Conservation (phyloP, 1,139 yeast species). For the Suhomyces bolitotheri region DNA sequence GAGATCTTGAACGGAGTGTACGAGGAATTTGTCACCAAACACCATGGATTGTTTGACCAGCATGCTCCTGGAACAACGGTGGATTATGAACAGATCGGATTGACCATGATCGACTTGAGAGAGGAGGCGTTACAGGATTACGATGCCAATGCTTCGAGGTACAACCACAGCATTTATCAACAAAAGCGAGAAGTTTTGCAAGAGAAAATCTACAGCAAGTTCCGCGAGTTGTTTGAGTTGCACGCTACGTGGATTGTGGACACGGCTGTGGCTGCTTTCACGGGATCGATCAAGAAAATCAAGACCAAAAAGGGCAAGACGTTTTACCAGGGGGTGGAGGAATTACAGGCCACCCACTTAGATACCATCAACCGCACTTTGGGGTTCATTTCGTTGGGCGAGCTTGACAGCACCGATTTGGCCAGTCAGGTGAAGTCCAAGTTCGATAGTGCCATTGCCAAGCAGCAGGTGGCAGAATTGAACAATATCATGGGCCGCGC, state of each 20-base stretch:
- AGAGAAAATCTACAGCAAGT: slow-evolving; percentile 45
- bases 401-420: slow-evolving; percentile 13
- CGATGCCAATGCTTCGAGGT: slow-evolving; percentile 73
- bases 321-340: slow-evolving; percentile 8
- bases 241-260: slow-evolving; percentile 18
- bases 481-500: slow-evolving; percentile 36
- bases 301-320: slow-evolving; percentile 10
- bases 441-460: slow-evolving; percentile 28
- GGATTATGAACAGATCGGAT: slow-evolving; percentile 43
- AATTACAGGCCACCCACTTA: slow-evolving; percentile 8
- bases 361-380: slow-evolving; percentile 19
- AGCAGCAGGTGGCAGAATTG: slow-evolving; percentile 50
- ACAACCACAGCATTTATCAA: slow-evolving; percentile 61
- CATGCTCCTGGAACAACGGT: slow-evolving; percentile 18
- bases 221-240: slow-evolving; percentile 44
- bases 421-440: slow-evolving; percentile 20
- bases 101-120: slow-evolving; percentile 41
- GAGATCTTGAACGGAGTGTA: slow-evolving; percentile 65
- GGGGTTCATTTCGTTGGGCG: slow-evolving; percentile 28
- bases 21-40: slow-evolving; percentile 45
- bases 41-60: slow-evolving; percentile 22
- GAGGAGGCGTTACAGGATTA: slow-evolving; percentile 51
- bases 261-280: slow-evolving; percentile 7
- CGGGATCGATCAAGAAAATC: slow-evolving; percentile 8
- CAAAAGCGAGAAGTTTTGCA: slow-evolving; percentile 56